These are phyloP conservation scores for Thermothielavioides terrestris DNA, from an alignment of 495 filamentous ascomycete species.

Conservation along the genomic window DNA sequence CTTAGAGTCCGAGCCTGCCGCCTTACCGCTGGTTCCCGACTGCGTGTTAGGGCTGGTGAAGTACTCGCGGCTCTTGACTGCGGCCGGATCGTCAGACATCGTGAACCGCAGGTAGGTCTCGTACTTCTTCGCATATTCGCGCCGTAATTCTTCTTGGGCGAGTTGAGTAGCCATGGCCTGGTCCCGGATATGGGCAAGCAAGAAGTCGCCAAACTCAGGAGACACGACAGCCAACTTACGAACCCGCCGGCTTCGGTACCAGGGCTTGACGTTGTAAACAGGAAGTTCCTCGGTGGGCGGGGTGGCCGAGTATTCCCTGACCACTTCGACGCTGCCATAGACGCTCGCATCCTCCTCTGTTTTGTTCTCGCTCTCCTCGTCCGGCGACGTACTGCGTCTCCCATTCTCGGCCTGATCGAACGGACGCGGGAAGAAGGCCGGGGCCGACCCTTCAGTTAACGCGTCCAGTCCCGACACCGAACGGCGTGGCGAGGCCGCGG, in stretches of 20 bases:
- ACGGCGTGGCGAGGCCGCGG: conserved; percentile 34
- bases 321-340: conserved; percentile 42
- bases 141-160: conserved; percentile 24
- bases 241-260: conserved; percentile 33
- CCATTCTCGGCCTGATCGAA: conserved; percentile 13
- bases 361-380: conserved; percentile 43
- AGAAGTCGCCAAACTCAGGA: conserved; percentile 25
- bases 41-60: conserved; percentile 23
- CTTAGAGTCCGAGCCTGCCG: conserved; percentile 43
- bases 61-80: conserved; percentile 37
- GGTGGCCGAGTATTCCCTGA: conserved; percentile 39
- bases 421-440: conserved; percentile 7
- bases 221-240: conserved; percentile 23
- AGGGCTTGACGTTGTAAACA: conserved; percentile 32
- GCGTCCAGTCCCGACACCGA: conserved; percentile 31
- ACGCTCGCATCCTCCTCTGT: conserved; percentile 54
- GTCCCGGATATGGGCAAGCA: conserved; percentile 23
- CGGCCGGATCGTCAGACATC: conserved; percentile 41
- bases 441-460: not conserved
- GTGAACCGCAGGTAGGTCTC: conserved; percentile 43
- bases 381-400: conserved; percentile 12
- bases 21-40: conserved; percentile 17
- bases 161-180: conserved; percentile 11
- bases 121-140: conserved; percentile 34
- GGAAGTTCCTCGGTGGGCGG: conserved; percentile 43